Conservation (phyloP, 108 stramenopile species). For the Nitzschia sp. region DNA sequence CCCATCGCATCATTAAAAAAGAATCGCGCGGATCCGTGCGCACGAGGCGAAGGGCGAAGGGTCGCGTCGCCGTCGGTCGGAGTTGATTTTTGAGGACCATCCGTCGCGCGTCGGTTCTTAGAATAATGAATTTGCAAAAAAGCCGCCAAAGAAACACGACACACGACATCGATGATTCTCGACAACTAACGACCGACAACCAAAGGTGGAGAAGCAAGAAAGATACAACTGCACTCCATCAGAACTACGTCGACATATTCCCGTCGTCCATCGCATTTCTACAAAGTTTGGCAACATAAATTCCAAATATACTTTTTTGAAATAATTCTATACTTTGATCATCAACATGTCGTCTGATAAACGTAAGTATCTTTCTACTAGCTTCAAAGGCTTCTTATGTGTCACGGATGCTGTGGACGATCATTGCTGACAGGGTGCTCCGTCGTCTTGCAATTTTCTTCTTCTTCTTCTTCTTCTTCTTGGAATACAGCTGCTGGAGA, state of each 20-base stretch:
- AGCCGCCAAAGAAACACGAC: not conserved
- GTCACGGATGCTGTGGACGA: no score
- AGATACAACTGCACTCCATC: constrained; percentile 6
- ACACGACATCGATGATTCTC: not conserved
- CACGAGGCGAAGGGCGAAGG: no score
- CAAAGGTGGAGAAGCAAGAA: constrained; percentile 8
- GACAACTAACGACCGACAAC: not conserved
- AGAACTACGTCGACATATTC: not conserved
- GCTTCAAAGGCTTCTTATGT: not conserved
- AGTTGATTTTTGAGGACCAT: no score
- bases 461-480: no score
- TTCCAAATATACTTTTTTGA: not conserved
- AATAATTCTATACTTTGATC: no score
- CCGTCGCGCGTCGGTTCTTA: not conserved
- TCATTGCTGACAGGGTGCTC: no score
- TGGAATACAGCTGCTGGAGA: constrained; percentile 20
- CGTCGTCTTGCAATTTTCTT: no score
- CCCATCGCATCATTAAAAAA: no score
- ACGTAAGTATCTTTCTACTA: constrained; percentile 1
- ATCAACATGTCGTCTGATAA: constrained; percentile 13
- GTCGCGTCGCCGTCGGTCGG: no score
- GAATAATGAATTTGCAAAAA: not conserved
- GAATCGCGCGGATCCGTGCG: no score
- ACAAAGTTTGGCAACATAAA: not conserved
- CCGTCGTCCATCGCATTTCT: not conserved